Conservation (phyloP, 306 rosid species). For the Vicia sativa region DNA sequence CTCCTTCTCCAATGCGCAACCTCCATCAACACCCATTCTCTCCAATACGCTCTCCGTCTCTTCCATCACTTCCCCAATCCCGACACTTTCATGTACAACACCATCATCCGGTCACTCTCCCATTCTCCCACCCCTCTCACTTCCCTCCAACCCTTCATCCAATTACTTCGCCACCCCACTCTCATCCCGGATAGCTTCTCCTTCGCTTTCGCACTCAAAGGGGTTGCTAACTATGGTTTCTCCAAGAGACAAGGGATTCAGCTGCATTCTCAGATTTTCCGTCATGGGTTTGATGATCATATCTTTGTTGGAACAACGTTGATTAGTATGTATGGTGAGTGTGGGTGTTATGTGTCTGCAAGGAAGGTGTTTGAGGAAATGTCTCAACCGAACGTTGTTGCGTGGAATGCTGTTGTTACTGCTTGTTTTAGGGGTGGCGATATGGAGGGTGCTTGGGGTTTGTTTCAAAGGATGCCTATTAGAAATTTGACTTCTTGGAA, state of each 20-base stretch:
- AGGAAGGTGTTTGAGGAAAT: conserved; percentile 72
- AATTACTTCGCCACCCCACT: conserved; percentile 53
- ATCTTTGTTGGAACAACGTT: conserved; percentile 72
- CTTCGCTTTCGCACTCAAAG: conserved; percentile 75
- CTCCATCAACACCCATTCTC: no score
- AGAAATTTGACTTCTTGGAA: conserved; percentile 83
- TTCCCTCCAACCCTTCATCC: conserved; percentile 54
- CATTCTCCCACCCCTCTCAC: conserved; percentile 52
- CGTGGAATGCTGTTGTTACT: conserved; percentile 75
- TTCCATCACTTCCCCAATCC: conserved; percentile 60
- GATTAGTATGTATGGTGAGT: conserved; percentile 70
- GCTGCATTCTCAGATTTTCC: conserved; percentile 58
- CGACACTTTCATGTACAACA: conserved; percentile 87
- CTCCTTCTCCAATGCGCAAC: conserved; percentile 88
- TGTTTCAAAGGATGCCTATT: conserved; percentile 63
- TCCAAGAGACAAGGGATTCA: conserved; percentile 54
- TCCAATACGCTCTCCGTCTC: conserved; percentile 62
- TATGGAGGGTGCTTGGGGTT: conserved; percentile 40
- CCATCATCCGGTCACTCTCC: conserved; percentile 72
- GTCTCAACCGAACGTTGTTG: conserved; percentile 69
- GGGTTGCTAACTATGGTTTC: conserved; percentile 53
- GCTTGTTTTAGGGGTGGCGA: conserved; percentile 74
- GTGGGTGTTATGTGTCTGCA: conserved; percentile 51
- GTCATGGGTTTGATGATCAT: conserved; percentile 58
- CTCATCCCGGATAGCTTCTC: conserved; percentile 69